phyloP scores from a whole-genome alignment of 352 stramenopile species.

The Globisporangium cystogenes region DNA sequence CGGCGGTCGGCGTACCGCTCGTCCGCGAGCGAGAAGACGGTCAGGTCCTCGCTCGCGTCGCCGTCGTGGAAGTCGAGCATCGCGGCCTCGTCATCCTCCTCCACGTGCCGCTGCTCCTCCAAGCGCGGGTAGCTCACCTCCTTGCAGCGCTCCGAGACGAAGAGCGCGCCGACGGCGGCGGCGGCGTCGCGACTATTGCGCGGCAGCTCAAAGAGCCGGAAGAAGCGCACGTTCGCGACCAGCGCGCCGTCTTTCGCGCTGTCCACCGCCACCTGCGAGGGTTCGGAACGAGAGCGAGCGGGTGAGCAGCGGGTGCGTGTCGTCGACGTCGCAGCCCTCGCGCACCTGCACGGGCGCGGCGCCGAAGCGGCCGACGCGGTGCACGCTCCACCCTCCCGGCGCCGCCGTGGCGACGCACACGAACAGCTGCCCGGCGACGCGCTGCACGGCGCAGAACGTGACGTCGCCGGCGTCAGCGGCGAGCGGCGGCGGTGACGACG shows the following conservation, averaged over 20 bases:
- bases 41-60: constrained; percentile 39
- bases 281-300: background rate
- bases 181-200: background rate
- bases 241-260: constrained; percentile 29
- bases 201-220: constrained; percentile 46
- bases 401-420: constrained; percentile 52
- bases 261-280: constrained; percentile 39
- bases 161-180: constrained; percentile 25
- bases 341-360: constrained; percentile 40
- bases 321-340: no score
- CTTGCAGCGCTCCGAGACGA: constrained; percentile 43
- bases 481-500: background rate
- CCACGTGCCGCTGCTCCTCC: constrained; percentile 20
- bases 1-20: constrained; percentile 23
- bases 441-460: constrained; percentile 61
- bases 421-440: constrained; percentile 39
- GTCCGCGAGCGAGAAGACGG: constrained; percentile 42
- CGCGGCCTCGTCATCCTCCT: constrained; percentile 32
- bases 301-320: background rate
- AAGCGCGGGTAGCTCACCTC: constrained; percentile 24
- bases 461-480: constrained; percentile 23
- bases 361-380: constrained; percentile 53
- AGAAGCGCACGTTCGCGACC: constrained; percentile 48
- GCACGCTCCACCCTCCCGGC: constrained; percentile 39
- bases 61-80: constrained; percentile 24